These are phyloP conservation scores for Pythium chondricola DNA, from an alignment of 352 stramenopile species.

Conservation along the genomic window DNA sequence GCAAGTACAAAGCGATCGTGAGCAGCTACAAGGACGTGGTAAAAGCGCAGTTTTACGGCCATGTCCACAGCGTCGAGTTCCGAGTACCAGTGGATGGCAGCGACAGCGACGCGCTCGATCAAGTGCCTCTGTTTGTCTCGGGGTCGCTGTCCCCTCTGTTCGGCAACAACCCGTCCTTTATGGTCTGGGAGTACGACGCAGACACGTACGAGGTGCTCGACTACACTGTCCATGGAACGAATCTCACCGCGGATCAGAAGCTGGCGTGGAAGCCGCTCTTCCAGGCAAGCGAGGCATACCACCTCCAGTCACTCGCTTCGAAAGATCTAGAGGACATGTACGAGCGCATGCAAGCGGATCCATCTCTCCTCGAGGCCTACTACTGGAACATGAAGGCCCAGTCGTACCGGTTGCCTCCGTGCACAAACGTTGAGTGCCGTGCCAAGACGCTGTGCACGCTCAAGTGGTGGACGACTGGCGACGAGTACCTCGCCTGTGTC, in stretches of 20 bases:
- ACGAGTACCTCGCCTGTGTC: conserved; percentile 63
- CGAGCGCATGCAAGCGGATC: conserved; percentile 39
- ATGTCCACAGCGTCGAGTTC: conserved; percentile 91
- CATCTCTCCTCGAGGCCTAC: conserved; percentile 56
- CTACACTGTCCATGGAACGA: conserved; percentile 71
- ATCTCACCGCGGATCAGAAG: conserved; percentile 32
- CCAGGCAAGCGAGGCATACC: conserved; percentile 48
- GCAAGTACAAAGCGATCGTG: conserved; percentile 74
- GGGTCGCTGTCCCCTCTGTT: conserved; percentile 87
- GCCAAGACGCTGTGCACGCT: conserved; percentile 61
- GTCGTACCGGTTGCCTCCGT: conserved; percentile 41
- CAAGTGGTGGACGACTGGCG: conserved; percentile 76
- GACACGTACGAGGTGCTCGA: conserved; percentile 66
- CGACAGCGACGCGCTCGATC: conserved; percentile 25
- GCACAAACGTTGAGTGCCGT: conserved; percentile 35
- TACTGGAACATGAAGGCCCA: conserved; percentile 84
- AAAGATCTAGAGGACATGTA: conserved; percentile 37
- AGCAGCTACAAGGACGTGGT: conserved; percentile 48
- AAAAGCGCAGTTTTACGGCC: conserved; percentile 87
- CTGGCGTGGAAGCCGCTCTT: conserved; percentile 54
- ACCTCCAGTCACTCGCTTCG: conserved; percentile 40
- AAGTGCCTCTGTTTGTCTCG: conserved; percentile 65
- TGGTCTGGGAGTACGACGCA: conserved; percentile 70
- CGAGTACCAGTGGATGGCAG: conserved; percentile 31
- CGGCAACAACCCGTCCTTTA: conserved; percentile 89